Evolutionary conservation across 2,329 filamentous ascomycete species (phyloP).

Genomic region (Neophaeococcomyces aloes): DNA sequence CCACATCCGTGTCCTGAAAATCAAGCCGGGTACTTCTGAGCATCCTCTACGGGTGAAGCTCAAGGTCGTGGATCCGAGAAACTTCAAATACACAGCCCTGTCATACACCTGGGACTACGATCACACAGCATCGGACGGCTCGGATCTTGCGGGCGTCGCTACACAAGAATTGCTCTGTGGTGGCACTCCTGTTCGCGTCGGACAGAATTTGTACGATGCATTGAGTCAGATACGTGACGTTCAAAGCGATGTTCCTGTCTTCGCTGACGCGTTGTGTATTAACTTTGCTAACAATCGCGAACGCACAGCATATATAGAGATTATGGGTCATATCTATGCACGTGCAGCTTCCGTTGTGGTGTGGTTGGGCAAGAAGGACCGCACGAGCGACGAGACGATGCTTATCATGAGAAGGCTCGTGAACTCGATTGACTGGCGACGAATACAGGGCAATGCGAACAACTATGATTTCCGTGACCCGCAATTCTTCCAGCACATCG

Average conservation of each 20-base stretch:
- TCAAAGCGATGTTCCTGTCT: constrained; percentile 9
- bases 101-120: constrained; percentile 9
- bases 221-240: constrained; percentile 3
- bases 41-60: constrained; percentile 7
- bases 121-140: neutral
- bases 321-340: constrained; percentile 14
- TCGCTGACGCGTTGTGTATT: constrained; percentile 14
- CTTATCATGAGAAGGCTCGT: constrained; percentile 8
- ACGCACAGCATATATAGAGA: constrained; percentile 7
- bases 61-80: constrained; percentile 3
- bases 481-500: neutral
- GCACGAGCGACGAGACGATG: constrained; percentile 2
- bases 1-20: constrained; percentile 4
- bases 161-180: neutral
- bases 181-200: neutral
- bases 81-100: constrained; percentile 7
- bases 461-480: constrained; percentile 5
- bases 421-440: constrained; percentile 8
- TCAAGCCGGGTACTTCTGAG: constrained; percentile 6
- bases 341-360: constrained; percentile 11
- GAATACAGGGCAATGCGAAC: neutral
- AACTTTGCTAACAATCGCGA: constrained; percentile 12
- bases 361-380: constrained; percentile 15
- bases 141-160: neutral
- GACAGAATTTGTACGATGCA: constrained; percentile 6